Percentiles rank a stretch among this genome's conserved stretches.
phyloP scores from a whole-genome alignment of 2,329 filamentous ascomycete species.

The Dothideomycetes sp. region DNA sequence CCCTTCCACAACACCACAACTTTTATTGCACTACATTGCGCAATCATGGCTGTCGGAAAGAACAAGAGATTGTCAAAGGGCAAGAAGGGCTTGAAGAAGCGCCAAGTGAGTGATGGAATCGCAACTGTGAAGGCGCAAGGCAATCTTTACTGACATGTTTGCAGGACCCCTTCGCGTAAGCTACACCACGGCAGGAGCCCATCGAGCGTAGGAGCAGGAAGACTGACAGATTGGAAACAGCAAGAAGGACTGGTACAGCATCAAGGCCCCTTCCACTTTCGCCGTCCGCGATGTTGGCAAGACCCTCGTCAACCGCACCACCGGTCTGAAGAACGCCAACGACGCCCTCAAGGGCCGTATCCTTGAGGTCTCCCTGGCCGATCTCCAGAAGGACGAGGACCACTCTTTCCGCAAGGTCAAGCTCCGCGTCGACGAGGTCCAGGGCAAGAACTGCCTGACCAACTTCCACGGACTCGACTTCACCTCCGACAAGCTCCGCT shows the following conservation, averaged over 20 bases:
- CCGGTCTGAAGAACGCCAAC: conserved; percentile 99
- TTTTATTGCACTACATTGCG: conserved; percentile 9
- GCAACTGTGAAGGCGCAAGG: background rate
- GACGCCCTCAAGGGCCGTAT: conserved; percentile 97
- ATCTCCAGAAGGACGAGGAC: conserved; percentile 99
- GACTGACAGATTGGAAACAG: background rate
- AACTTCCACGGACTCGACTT: conserved; percentile 99
- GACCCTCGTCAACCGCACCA: conserved; percentile 98
- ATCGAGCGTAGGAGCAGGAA: background rate
- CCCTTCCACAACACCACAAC: conserved; percentile 3
- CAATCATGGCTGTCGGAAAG: conserved; percentile 69
- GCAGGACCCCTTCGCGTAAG: background rate
- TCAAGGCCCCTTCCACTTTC: conserved; percentile 98
- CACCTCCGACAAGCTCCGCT: conserved; percentile 99
- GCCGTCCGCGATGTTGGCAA: conserved; percentile 95
- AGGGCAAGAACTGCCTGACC: conserved; percentile 99
- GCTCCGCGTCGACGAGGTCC: conserved; percentile 95
- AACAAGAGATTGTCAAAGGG: conserved; percentile 99
- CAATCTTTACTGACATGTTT: conserved; percentile 21
- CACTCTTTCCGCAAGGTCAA: conserved; percentile 99
- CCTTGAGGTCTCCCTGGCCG: conserved; percentile 96
- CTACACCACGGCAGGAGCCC: background rate
- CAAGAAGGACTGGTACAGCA: conserved; percentile 95
- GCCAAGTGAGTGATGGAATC: conserved; percentile 43
- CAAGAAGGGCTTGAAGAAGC: conserved; percentile 99